A percentile compares a stretch with the other conserved stretches of the same genome.
Evolutionary conservation across 1,284 basidiomycete species (phyloP).

Genomic region (Lignosus rhinocerotis): DNA sequence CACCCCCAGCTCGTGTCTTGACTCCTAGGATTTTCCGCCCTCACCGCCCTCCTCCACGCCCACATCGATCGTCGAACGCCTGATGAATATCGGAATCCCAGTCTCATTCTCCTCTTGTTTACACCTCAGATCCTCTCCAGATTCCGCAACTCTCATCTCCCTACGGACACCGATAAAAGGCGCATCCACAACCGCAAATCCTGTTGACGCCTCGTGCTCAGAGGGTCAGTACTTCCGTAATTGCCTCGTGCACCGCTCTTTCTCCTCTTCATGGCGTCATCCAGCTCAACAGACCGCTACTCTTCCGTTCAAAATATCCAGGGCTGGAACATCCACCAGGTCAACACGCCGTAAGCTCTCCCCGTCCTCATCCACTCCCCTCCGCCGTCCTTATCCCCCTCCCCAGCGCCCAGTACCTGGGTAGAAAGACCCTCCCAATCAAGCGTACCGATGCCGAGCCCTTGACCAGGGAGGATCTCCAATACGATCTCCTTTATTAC

Average conservation of each 20-base stretch:
- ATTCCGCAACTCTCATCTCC: slow-evolving; percentile 22
- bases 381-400: slow-evolving; percentile 6
- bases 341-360: slow-evolving; percentile 33
- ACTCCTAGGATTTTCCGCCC: slow-evolving; percentile 18
- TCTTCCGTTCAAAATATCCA: slow-evolving; percentile 27
- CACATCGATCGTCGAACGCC: slow-evolving; percentile 32
- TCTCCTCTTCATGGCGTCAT: slow-evolving; percentile 37
- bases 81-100: slow-evolving; percentile 33
- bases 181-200: slow-evolving; percentile 25
- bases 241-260: slow-evolving; percentile 34
- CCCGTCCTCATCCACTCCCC: slow-evolving; percentile 10
- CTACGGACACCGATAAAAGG: slow-evolving; percentile 33
- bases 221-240: slow-evolving; percentile 34
- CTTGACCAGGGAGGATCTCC: slow-evolving; percentile 65
- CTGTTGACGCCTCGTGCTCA: slow-evolving; percentile 32
- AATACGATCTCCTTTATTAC: slow-evolving; percentile 71
- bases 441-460: slow-evolving; percentile 64
- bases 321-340: slow-evolving; percentile 33
- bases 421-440: slow-evolving; percentile 46
- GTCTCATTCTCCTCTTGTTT: slow-evolving; percentile 26
- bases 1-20: slow-evolving; percentile 17
- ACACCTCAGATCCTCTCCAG: slow-evolving; percentile 33
- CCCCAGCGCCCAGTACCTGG: slow-evolving; percentile 38
- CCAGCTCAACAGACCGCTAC: slow-evolving; percentile 33
- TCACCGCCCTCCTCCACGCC: slow-evolving; percentile 14